These are phyloP conservation scores for Rhynchosporium graminicola DNA, from an alignment of 2,329 filamentous ascomycete genomes.

Conservation along the genomic window DNA sequence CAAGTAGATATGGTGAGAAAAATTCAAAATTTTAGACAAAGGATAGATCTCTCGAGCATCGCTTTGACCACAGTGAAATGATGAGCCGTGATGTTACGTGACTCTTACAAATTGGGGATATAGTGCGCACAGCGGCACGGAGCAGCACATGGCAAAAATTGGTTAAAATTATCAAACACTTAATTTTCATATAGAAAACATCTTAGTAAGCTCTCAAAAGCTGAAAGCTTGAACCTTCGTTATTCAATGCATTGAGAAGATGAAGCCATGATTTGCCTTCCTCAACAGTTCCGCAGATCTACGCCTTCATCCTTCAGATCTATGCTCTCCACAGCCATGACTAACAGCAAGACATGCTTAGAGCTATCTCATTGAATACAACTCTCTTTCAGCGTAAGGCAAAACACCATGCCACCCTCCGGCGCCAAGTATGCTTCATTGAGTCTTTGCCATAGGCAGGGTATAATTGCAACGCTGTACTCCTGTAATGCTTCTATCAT, in stretches of 20 bases:
- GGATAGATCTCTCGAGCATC: too few relatives aligned
- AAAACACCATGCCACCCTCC: background rate
- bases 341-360: background rate
- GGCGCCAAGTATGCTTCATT: background rate
- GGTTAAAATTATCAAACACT: background rate
- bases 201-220: background rate
- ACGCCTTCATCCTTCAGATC: background rate
- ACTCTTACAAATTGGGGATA: too few relatives aligned
- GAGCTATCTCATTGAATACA: background rate
- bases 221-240: background rate
- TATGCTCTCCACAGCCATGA: background rate
- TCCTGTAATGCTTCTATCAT: constrained; percentile 5
- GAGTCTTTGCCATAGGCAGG: background rate
- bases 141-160: too few relatives aligned
- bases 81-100: too few relatives aligned
- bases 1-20: too few relatives aligned
- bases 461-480: constrained; percentile 5
- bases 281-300: background rate
- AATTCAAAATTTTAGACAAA: too few relatives aligned
- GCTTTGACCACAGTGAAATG: too few relatives aligned
- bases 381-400: background rate
- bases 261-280: background rate
- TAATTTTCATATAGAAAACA: background rate
- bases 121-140: too few relatives aligned
- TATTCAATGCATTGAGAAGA: background rate